Conservation (phyloP, 2,329 filamentous ascomycete genomes). For the Xylariaceae sp. region DNA sequence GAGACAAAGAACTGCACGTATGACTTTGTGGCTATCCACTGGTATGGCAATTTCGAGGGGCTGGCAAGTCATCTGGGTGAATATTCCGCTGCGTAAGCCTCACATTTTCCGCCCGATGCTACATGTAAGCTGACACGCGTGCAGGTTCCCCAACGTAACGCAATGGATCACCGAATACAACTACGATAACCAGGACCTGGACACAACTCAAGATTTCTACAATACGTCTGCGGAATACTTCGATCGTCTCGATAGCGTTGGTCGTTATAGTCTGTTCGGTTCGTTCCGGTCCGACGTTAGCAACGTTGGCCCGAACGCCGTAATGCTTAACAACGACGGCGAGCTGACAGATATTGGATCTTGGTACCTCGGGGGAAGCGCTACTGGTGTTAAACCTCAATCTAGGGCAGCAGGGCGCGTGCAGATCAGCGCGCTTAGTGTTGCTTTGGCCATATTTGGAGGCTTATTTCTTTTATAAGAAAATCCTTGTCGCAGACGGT, state of each 20-base stretch:
- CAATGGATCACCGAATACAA: conserved; percentile 83
- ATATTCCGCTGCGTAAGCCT: conserved; percentile 43
- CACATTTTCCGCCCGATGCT: background rate
- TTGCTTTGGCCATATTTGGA: conserved; percentile 5
- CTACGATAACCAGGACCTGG: conserved; percentile 53
- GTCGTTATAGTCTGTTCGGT: conserved; percentile 73
- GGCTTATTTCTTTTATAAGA: conserved; percentile 6
- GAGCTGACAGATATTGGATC: conserved; percentile 71
- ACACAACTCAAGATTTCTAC: conserved; percentile 62
- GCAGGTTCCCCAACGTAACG: conserved; percentile 56
- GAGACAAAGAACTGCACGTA: conserved; percentile 54
- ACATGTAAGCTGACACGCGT: background rate
- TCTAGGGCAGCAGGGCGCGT: conserved; percentile 10
- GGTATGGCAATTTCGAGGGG: conserved; percentile 68
- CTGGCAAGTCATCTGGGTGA: conserved; percentile 65
- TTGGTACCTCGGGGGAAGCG: conserved; percentile 66
- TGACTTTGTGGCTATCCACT: conserved; percentile 64
- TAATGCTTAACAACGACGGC: conserved; percentile 67
- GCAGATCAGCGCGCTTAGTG: background rate
- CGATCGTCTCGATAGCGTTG: conserved; percentile 60
- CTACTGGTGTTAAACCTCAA: conserved; percentile 44
- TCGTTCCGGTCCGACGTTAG: conserved; percentile 67
- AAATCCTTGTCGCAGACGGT: background rate
- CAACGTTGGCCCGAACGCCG: conserved; percentile 71
- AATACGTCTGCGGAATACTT: conserved; percentile 66